phyloP scores from a whole-genome alignment of 768 basidiomycete genomes.

The Amanita exitialis region DNA sequence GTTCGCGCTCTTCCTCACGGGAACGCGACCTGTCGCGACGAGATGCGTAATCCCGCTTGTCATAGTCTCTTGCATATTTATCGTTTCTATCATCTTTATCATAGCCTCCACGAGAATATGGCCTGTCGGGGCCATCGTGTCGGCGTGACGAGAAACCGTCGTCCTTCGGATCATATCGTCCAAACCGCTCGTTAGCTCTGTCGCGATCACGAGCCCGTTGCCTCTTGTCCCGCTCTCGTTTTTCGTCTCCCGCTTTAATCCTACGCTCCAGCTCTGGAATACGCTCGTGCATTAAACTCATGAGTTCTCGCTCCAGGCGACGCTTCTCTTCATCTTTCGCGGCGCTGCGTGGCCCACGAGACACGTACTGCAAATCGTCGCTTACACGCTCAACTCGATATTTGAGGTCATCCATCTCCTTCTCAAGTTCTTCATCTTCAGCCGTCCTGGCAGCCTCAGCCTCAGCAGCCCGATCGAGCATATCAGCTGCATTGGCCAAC shows the following conservation, averaged over 20 bases:
- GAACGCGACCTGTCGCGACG: slow-evolving; percentile 16
- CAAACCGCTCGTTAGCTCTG: slow-evolving; percentile 72
- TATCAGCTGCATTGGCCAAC: slow-evolving; percentile 66
- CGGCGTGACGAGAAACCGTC: slow-evolving; percentile 31
- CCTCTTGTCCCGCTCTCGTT: slow-evolving; percentile 67
- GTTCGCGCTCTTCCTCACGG: slow-evolving; percentile 28
- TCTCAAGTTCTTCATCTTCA: slow-evolving; percentile 87
- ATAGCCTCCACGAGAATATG: slow-evolving; percentile 40
- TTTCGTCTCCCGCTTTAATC: slow-evolving; percentile 69
- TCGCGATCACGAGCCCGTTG: slow-evolving; percentile 77
- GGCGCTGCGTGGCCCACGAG: slow-evolving; percentile 58
- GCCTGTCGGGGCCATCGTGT: slow-evolving; percentile 41
- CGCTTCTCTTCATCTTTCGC: slow-evolving; percentile 81
- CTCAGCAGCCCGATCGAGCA: slow-evolving; percentile 69
- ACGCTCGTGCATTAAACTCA: slow-evolving; percentile 80
- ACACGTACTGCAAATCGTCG: slow-evolving; percentile 85
- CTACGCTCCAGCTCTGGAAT: slow-evolving; percentile 85
- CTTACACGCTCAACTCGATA: slow-evolving; percentile 80
- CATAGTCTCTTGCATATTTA: slow-evolving; percentile 33
- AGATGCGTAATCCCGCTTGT: slow-evolving; percentile 13
- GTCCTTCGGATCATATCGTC: slow-evolving; percentile 49
- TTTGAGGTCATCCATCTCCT: slow-evolving; percentile 79
- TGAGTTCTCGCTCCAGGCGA: slow-evolving; percentile 78
- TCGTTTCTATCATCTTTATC: slow-evolving; percentile 18
- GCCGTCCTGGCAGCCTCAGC: slow-evolving; percentile 49